Conservation (phyloP, 192 early-diverging fungal genomes). For the Umbelopsis sp. region DNA sequence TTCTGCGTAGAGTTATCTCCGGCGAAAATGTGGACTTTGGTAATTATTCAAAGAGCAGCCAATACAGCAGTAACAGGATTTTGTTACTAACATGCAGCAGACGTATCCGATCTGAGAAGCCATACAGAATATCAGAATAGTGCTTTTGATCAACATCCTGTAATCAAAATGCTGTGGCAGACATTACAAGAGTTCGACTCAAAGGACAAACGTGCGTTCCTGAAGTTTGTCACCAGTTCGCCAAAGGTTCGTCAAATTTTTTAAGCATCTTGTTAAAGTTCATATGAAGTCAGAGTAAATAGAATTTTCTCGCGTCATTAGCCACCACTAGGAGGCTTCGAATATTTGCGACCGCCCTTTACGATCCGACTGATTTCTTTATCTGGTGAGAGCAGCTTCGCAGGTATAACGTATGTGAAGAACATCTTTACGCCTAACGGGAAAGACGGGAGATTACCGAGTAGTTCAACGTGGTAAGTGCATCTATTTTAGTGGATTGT, state of each 20-base stretch:
- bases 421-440: slow-evolving; percentile 54
- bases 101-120: slow-evolving; percentile 61
- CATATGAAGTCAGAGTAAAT: not conserved
- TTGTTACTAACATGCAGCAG: slow-evolving; percentile 33
- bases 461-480: slow-evolving; percentile 54
- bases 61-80: not conserved
- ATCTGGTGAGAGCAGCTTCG: slow-evolving; percentile 39
- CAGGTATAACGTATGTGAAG: slow-evolving; percentile 45
- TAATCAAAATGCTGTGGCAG: slow-evolving; percentile 70
- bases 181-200: slow-evolving; percentile 62
- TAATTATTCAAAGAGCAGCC: slow-evolving; percentile 24
- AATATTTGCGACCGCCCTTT: slow-evolving; percentile 59
- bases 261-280: slow-evolving; percentile 44
- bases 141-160: slow-evolving; percentile 71
- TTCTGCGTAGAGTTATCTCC: slow-evolving; percentile 50
- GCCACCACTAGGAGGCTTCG: slow-evolving; percentile 67
- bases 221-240: slow-evolving; percentile 82
- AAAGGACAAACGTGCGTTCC: slow-evolving; percentile 63
- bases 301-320: not conserved
- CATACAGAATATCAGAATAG: slow-evolving; percentile 72
- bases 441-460: slow-evolving; percentile 63
- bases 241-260: slow-evolving; percentile 52
- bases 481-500: not conserved
- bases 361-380: slow-evolving; percentile 55
- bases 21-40: slow-evolving; percentile 67